Evolutionary conservation across 2,329 filamentous ascomycete species (phyloP).

Genomic region (Trichophyton equinum): DNA sequence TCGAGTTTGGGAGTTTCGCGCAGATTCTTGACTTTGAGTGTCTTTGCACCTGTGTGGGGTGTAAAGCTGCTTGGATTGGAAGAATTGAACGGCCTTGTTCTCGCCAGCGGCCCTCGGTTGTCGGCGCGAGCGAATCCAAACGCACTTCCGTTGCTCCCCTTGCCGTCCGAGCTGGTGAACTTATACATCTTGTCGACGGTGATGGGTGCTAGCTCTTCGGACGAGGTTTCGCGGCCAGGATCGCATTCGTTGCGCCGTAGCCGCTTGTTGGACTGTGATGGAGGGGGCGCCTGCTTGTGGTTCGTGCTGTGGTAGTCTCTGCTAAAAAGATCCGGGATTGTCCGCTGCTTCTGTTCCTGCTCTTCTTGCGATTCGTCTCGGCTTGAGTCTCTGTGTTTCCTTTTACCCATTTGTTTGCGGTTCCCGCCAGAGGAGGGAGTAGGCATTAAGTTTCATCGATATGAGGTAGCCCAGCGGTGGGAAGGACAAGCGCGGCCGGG

Average conservation of each 20-base stretch:
- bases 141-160: constrained; percentile 24
- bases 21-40: constrained; percentile 88
- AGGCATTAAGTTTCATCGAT: constrained; percentile 32
- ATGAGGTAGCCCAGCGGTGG: not conserved
- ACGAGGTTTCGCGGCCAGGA: not conserved
- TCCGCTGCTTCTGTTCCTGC: constrained; percentile 22
- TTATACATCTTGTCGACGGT: constrained; percentile 42
- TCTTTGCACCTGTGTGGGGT: constrained; percentile 65
- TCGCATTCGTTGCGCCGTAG: constrained; percentile 11
- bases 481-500: not conserved
- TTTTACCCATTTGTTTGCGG: constrained; percentile 31
- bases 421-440: constrained; percentile 31
- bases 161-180: constrained; percentile 32
- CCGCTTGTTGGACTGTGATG: constrained; percentile 32
- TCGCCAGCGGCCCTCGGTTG: not conserved
- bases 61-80: constrained; percentile 45
- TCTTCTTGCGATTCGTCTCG: constrained; percentile 23
- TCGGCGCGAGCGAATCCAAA: constrained; percentile 2
- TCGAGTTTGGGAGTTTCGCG: constrained; percentile 52
- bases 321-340: constrained; percentile 36
- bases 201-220: constrained; percentile 10
- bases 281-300: constrained; percentile 14
- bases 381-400: constrained; percentile 24
- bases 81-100: constrained; percentile 15
- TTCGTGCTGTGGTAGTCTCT: constrained; percentile 17